These are phyloP conservation scores for Aspergillus jensenii DNA, from an alignment of 2,329 filamentous ascomycete genomes.

Conservation along the genomic window DNA sequence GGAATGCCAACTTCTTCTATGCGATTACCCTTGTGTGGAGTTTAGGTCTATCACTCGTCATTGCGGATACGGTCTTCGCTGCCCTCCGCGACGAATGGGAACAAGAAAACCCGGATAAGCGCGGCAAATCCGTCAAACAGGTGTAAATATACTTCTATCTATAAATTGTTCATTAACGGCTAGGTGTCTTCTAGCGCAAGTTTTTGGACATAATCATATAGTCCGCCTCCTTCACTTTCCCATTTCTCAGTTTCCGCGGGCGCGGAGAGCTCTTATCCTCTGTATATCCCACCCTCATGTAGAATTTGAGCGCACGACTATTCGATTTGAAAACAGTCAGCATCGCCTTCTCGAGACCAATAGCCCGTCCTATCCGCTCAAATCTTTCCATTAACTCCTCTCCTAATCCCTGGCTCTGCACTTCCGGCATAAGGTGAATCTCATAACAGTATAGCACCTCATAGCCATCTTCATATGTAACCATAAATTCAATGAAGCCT, in stretches of 20 bases:
- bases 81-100: conserved; percentile 92
- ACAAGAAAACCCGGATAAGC: conserved; percentile 83
- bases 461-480: conserved; percentile 55
- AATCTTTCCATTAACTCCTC: conserved; percentile 49
- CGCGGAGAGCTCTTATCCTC: conserved; percentile 55
- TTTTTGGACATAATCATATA: conserved; percentile 56
- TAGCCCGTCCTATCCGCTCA: conserved; percentile 47
- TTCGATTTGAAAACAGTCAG: conserved; percentile 61
- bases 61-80: conserved; percentile 86
- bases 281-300: conserved; percentile 51
- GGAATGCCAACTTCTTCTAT: conserved; percentile 99
- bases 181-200: conserved; percentile 19
- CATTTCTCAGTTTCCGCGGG: conserved; percentile 50
- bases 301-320: conserved; percentile 47
- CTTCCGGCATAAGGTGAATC: conserved; percentile 51
- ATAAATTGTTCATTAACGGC: not conserved
- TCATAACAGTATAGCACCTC: conserved; percentile 66
- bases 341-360: conserved; percentile 58
- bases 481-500: conserved; percentile 56
- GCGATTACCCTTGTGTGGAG: conserved; percentile 99
- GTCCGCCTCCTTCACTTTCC: conserved; percentile 49
- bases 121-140: conserved; percentile 81
- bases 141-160: conserved; percentile 55
- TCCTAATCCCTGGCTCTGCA: conserved; percentile 54
- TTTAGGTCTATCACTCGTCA: conserved; percentile 78